phyloP scores from a whole-genome alignment of 495 filamentous ascomycete genomes.

The Aspergillus baeticus region DNA sequence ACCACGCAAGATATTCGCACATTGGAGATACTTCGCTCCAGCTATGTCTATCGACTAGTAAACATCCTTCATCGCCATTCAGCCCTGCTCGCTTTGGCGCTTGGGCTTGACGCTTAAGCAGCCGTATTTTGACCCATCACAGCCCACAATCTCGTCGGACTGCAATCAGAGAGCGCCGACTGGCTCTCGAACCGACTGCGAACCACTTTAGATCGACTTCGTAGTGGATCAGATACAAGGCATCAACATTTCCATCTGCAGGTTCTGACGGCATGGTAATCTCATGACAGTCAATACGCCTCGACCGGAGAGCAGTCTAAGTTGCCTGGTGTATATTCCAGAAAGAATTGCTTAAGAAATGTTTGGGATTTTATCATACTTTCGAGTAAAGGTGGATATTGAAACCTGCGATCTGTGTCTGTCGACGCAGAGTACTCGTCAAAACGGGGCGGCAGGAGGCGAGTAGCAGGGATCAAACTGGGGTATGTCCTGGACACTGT shows the following conservation, averaged over 20 bases:
- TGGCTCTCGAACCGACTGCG: background rate
- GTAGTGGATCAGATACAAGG: conserved; percentile 16
- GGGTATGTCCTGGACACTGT: conserved; percentile 11
- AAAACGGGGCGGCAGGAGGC: background rate
- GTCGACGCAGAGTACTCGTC: background rate
- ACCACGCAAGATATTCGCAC: too few species aligned
- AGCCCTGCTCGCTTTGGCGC: too few species aligned
- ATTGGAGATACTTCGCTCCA: too few species aligned
- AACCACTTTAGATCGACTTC: background rate
- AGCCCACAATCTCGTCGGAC: background rate
- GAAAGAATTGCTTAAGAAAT: too few species aligned
- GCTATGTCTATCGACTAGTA: too few species aligned
- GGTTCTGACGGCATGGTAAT: conserved; percentile 9
- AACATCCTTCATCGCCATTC: too few species aligned
- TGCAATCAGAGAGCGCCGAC: background rate
- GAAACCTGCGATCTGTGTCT: background rate
- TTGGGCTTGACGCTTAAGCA: background rate
- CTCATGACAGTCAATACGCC: background rate
- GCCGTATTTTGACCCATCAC: background rate
- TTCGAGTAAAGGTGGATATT: background rate
- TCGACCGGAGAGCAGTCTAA: too few species aligned
- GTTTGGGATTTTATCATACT: background rate
- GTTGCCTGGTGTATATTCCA: too few species aligned
- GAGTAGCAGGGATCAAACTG: background rate
- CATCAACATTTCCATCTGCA: conserved; percentile 19